These are phyloP conservation scores for Saccharum hybrid DNA, from an alignment of 202 grass and related monocot species.

Conservation along the genomic window DNA sequence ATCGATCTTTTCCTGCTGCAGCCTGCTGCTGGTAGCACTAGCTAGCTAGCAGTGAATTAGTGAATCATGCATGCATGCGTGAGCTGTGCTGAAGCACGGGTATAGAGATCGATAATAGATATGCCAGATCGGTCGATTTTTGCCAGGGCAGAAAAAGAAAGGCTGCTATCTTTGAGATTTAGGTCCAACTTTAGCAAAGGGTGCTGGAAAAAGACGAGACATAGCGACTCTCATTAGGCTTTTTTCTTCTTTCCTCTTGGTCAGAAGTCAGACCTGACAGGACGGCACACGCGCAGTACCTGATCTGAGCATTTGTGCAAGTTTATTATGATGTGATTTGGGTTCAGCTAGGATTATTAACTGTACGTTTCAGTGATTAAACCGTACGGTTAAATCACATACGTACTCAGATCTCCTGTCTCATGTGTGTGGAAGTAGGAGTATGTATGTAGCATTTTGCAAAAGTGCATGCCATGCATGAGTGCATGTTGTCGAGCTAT, in stretches of 20 bases:
- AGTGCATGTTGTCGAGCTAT: conserved; percentile 43
- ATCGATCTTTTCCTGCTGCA: not conserved
- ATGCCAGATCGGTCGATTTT: conserved; percentile 10
- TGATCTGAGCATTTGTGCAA: not conserved
- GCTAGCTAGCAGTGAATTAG: too few relatives aligned
- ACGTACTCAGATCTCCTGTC: not conserved
- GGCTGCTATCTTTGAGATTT: conserved; percentile 41
- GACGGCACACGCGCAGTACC: conserved; percentile 20
- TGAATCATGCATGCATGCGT: conserved; percentile 14
- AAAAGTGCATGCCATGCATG: conserved; percentile 33
- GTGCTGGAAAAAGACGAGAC: conserved; percentile 26
- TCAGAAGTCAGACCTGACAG: conserved; percentile 35
- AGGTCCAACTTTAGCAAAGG: conserved; percentile 45
- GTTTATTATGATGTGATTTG: not conserved
- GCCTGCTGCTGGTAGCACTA: not conserved
- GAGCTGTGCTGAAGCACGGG: not conserved
- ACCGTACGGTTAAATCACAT: not conserved
- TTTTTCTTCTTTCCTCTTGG: conserved; percentile 8
- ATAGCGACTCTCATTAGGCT: conserved; percentile 26
- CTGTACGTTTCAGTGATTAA: not conserved
- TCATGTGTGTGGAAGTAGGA: not conserved
- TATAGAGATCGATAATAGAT: not conserved
- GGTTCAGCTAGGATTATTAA: not conserved
- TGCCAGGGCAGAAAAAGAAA: conserved; percentile 46
- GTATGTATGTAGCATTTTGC: not conserved